phyloP scores from a whole-genome alignment of 257 asterid genomes.

The Fraxinus pennsylvanica region DNA sequence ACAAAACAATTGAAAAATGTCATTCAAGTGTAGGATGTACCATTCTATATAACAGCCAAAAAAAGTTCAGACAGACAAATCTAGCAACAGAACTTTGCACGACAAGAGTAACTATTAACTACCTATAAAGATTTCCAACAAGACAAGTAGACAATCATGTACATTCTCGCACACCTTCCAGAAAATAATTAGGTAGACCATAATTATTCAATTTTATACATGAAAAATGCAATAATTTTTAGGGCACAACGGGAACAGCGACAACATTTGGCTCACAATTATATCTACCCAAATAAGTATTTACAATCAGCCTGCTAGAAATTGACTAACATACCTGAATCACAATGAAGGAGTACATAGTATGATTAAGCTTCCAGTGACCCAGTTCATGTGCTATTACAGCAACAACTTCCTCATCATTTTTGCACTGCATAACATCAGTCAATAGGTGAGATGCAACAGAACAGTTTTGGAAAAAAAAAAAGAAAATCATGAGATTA shows the following conservation, averaged over 20 bases:
- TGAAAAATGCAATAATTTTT: slow-evolving; percentile 6
- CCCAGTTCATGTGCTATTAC: slow-evolving; percentile 98
- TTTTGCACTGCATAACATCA: slow-evolving; percentile 68
- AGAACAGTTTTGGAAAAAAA: neutral
- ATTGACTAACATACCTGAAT: slow-evolving; percentile 68
- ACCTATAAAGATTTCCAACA: neutral
- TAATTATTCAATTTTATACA: neutral
- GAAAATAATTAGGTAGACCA: neutral
- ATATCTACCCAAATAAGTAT: neutral
- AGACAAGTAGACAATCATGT: slow-evolving; percentile 15
- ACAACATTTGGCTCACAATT: neutral
- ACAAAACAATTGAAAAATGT: neutral
- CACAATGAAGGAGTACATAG: slow-evolving; percentile 83
- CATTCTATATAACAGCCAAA: neutral
- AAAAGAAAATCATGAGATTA: neutral
- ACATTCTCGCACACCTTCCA: neutral
- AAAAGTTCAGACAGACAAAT: neutral
- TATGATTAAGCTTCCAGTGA: slow-evolving; percentile 97
- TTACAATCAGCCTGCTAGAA: neutral
- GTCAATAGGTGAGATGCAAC: slow-evolving; percentile 7
- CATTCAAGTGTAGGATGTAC: neutral
- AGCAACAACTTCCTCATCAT: slow-evolving; percentile 96
- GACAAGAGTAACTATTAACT: neutral
- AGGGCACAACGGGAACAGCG: neutral
- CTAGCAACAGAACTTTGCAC: neutral